These are phyloP conservation scores for Suillus luteus DNA, from an alignment of 768 basidiomycete species.

Conservation along the genomic window DNA sequence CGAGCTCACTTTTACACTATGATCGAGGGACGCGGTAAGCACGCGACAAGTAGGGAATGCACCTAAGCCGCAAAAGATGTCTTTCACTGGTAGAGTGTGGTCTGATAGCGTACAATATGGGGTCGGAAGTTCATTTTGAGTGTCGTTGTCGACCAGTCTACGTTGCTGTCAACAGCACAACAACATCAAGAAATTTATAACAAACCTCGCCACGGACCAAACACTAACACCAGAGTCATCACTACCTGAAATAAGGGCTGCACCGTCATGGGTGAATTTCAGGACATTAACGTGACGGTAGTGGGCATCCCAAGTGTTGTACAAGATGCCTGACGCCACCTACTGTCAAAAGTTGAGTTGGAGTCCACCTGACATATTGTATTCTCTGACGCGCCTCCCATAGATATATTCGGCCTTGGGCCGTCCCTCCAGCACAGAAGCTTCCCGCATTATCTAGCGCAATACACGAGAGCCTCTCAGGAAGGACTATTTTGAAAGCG, in stretches of 20 bases:
- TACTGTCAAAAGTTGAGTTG: slow-evolving; percentile 37
- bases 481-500: slow-evolving; percentile 79
- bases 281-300: slow-evolving; percentile 87
- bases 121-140: slow-evolving; percentile 72
- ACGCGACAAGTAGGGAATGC: slow-evolving; percentile 74
- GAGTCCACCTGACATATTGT: neutral
- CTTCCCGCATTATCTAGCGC: slow-evolving; percentile 69
- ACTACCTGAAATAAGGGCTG: slow-evolving; percentile 78
- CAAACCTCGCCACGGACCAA: slow-evolving; percentile 87
- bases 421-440: slow-evolving; percentile 86
- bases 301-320: slow-evolving; percentile 92
- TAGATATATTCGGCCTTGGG: slow-evolving; percentile 86
- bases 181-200: slow-evolving; percentile 19
- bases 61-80: slow-evolving; percentile 79
- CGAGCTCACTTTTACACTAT: slow-evolving; percentile 79
- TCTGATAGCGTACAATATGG: slow-evolving; percentile 84
- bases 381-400: slow-evolving; percentile 79
- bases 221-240: slow-evolving; percentile 89
- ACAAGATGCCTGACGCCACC: slow-evolving; percentile 92
- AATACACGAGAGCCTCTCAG: slow-evolving; percentile 86
- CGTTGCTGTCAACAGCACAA: slow-evolving; percentile 17
- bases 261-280: slow-evolving; percentile 81
- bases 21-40: slow-evolving; percentile 83
- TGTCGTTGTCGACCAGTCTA: slow-evolving; percentile 75
- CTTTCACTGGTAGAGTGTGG: slow-evolving; percentile 89